Base-by-base conservation (phyloP, 2,329 filamentous ascomycete species). In the Ophiocordyceps robertsii region DNA sequence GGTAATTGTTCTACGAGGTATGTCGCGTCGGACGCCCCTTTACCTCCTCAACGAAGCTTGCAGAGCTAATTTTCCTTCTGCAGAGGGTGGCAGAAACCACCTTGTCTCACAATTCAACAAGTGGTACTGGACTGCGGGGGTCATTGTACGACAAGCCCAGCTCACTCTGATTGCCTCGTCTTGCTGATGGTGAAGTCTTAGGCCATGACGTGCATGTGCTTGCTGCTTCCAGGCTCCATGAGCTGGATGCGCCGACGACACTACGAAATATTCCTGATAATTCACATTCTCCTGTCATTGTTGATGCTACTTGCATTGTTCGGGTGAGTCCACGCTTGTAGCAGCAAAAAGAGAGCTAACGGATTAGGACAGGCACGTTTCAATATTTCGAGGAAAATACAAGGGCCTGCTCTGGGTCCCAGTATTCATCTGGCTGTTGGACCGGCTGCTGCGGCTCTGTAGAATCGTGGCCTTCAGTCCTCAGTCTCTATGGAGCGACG, bases 221-320 rank as follows among this genome's bases (percentile, higher is more conserved):
- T 66, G 0, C 51, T 72, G 0, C 44, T 73, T 0, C 56, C 56
- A 0, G 63, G 70, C 29, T 77, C 75, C 0, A 56, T 72, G 0
- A 72, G 70, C 46, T 70, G 65, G 53, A 58, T 77, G 16, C 65
- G 74, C 0, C 63, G 68, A 7, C 64, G 64, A 10, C 63, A 65
- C n/a, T 80, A 76, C 46, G 72, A 76, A 46, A 21, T 62, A 0
- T 74, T 74, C 44, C 53, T 74, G 6, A 46, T 68, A 12, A 37
- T 69, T 1, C 70, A 79, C 44, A 73, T 77, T 7, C 54, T 63
- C 3, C 56, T 79, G 14, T 69, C 75, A 0, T 53, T 75, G 9
- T 53, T 73, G 1, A 53, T 73, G 0, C 51, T 78, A 1, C 53
- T 68, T 29, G 66, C 66, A 0, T 69, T 76, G 63, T 69, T 70